Evolutionary conservation across 163 green algal species (phyloP).

Genomic region (Botryococcus braunii): DNA sequence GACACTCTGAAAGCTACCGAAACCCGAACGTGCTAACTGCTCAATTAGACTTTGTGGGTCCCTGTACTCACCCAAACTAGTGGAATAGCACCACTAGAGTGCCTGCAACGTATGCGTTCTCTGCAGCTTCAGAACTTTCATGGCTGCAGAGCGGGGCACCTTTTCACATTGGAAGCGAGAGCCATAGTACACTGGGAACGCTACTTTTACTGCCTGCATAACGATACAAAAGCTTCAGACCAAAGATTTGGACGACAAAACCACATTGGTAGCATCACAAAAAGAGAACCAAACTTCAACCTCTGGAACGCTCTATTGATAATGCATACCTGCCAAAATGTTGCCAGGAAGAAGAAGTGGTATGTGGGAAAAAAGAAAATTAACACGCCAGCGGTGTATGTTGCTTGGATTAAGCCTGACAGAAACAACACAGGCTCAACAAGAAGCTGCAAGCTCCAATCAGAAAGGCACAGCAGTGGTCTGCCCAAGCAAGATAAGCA

Average conservation of each 20-base stretch:
- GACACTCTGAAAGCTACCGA: no score
- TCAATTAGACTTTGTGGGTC: no score
- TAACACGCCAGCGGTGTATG: conserved; percentile 26
- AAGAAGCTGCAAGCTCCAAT: no score
- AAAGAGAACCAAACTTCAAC: not conserved
- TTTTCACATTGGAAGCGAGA: conserved; percentile 23
- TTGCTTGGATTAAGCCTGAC: conserved; percentile 20
- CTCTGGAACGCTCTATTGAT: not conserved
- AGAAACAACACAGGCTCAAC: no score
- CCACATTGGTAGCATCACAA: not conserved
- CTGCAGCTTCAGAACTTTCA: conserved; percentile 12
- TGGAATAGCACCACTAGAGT: no score
- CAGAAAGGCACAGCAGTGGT: no score
- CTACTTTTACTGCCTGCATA: conserved; percentile 27
- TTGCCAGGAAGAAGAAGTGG: conserved; percentile 18
- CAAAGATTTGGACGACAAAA: not conserved
- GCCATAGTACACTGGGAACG: conserved; percentile 33
- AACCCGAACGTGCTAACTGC: no score
- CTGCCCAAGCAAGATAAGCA: no score
- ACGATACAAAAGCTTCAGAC: not conserved
- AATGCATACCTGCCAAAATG: conserved; percentile 18
- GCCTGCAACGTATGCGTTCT: conserved; percentile 1
- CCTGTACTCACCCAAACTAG: no score
- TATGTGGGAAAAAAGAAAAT: conserved; percentile 19
- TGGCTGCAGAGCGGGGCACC: conserved; percentile 15